Conservation (phyloP, 2,329 filamentous ascomycete genomes). For the Botryosphaeria dothidea region DNA sequence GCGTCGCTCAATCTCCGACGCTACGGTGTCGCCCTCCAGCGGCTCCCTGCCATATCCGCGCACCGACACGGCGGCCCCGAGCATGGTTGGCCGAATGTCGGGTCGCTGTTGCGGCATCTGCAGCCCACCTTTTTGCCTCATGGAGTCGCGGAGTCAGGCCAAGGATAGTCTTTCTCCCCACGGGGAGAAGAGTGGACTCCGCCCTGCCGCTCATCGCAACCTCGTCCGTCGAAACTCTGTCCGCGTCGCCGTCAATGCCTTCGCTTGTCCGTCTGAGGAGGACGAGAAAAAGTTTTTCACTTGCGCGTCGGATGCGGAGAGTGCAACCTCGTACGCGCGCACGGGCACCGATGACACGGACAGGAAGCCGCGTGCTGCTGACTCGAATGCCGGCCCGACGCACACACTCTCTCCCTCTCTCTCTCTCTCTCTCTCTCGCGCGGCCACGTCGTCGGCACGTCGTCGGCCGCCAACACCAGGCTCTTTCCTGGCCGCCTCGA, state of each 20-base stretch:
- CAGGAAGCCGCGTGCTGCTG: neutral
- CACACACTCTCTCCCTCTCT: too few species aligned
- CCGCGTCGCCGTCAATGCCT: neutral
- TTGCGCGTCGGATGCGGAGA: neutral
- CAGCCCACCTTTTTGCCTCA: neutral
- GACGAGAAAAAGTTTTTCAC: neutral
- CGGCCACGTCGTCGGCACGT: neutral
- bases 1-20: neutral
- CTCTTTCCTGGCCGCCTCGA: neutral
- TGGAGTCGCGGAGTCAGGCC: neutral
- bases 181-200: slow-evolving; percentile 7
- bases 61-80: neutral
- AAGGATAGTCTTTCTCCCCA: neutral
- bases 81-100: slow-evolving; percentile 8
- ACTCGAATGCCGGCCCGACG: slow-evolving; percentile 7
- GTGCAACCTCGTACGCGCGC: neutral
- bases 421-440: too few species aligned
- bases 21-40: neutral
- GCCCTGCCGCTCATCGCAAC: neutral
- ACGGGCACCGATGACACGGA: neutral
- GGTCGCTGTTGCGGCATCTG: neutral
- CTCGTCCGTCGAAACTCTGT: neutral
- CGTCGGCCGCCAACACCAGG: neutral
- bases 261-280: too few species aligned
- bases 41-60: neutral